Evolutionary conservation across 352 stramenopile species (phyloP), one percentile per base, ranked within the genome.

Genomic region (Pythium periplocum): DNA sequence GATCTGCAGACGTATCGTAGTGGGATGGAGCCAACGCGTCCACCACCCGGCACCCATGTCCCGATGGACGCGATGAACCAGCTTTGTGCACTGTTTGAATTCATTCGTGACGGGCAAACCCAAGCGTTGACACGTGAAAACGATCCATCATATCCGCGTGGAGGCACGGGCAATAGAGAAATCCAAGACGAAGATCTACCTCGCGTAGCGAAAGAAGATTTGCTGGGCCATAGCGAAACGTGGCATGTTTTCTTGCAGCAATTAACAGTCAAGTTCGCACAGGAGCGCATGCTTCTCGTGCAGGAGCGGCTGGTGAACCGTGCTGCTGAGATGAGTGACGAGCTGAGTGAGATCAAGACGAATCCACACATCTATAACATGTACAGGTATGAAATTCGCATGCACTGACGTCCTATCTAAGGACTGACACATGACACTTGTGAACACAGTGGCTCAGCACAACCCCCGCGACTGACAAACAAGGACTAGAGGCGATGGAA

Each of bases 21-120:
- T n/a, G 38, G 26, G 35, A 35, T 50, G 32, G 30, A 31, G 9
- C 38, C 31, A 32, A 40, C 11, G 11, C 17, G 17, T 26, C 17
- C 17, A 5, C 17, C 58, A 30, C 54, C 38, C 38, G 12, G 38
- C 38, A 12, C 7, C 35, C 10, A 62, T 10, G 30, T 30, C 45
- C 41, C 35, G n/a, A 62, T 48, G 4, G 55, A 64, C 31, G 61
- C 70, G 11, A 73, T 80, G 64, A 66, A 79, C 38, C 81, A 92
- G 51, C 53, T 92, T 1, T 89, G 78, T 48, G 76, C 74, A 41
- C 57, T 92, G 48, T 86, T 88, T 34, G 81, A 92, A 60, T 92
- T 92, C 44, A 68, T 92, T 3, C 76, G 78, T 6, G 59, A 72
- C 34, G 81, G 78, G 1, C 64, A 87, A 35, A 82, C 77, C 1